phyloP scores from a whole-genome alignment of 129 eudicot genomes.

The Flaveria brownii region DNA sequence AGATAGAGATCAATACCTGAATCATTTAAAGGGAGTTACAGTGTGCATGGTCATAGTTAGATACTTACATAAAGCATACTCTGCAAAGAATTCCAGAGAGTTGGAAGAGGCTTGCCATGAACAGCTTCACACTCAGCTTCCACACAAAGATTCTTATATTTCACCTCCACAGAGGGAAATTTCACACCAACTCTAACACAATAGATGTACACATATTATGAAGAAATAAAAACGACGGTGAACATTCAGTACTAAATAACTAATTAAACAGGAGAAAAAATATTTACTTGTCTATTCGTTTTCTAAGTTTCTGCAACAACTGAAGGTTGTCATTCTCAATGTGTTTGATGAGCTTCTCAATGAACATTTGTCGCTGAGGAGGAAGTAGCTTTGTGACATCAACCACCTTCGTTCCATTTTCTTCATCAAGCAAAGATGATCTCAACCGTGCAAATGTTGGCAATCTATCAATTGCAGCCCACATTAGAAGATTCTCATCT shows the following conservation, averaged over 20 bases:
- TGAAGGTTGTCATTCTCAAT: conserved; percentile 64
- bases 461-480: conserved; percentile 50
- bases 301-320: conserved; percentile 53
- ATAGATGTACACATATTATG: neutral
- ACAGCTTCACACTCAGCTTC: conserved; percentile 76
- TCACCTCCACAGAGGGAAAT: conserved; percentile 62
- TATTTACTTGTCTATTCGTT: conserved; percentile 50
- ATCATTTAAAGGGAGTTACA: neutral
- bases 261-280: neutral
- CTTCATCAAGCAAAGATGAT: conserved; percentile 41
- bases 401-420: conserved; percentile 42
- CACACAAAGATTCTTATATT: conserved; percentile 47
- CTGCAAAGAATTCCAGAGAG: conserved; percentile 63
- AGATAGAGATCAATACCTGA: neutral
- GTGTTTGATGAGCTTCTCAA: conserved; percentile 59
- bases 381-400: conserved; percentile 61
- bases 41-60: neutral
- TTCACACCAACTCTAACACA: conserved; percentile 55
- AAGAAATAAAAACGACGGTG: neutral
- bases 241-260: neutral
- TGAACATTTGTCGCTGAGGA: conserved; percentile 47
- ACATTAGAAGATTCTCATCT: conserved; percentile 32
- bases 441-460: conserved; percentile 44
- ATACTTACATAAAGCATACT: conserved; percentile 47
- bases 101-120: conserved; percentile 76